Evolutionary conservation across 2,329 filamentous ascomycete genomes (phyloP).

Genomic region (Ascochyta viciae-villosae): DNA sequence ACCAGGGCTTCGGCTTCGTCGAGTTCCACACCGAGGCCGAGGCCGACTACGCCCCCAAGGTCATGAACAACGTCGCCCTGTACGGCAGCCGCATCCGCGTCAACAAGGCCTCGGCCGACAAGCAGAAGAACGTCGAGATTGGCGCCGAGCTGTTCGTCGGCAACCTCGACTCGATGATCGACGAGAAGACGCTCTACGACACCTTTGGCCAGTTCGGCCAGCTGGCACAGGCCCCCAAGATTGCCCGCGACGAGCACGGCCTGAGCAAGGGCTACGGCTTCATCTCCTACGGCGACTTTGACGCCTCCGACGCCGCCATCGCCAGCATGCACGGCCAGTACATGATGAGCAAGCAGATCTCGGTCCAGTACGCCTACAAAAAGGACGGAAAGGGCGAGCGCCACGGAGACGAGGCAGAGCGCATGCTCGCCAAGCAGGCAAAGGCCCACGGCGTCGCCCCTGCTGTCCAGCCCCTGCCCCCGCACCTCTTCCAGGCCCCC

Average conservation of each 20-base stretch:
- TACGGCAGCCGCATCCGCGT: slow-evolving; percentile 95
- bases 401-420: slow-evolving; percentile 92
- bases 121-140: slow-evolving; percentile 90
- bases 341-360: slow-evolving; percentile 94
- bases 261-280: slow-evolving; percentile 96
- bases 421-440: slow-evolving; percentile 88
- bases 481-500: slow-evolving; percentile 68
- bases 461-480: slow-evolving; percentile 76
- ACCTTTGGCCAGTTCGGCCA: slow-evolving; percentile 92
- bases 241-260: slow-evolving; percentile 85
- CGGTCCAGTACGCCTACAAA: slow-evolving; percentile 98
- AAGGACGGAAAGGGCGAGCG: slow-evolving; percentile 98
- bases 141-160: slow-evolving; percentile 97
- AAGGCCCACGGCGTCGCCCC: slow-evolving; percentile 93
- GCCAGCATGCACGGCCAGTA: slow-evolving; percentile 95
- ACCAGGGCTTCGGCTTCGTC: slow-evolving; percentile 98
- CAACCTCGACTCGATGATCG: slow-evolving; percentile 91
- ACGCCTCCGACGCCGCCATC: slow-evolving; percentile 89
- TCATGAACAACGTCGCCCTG: slow-evolving; percentile 94
- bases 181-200: slow-evolving; percentile 95
- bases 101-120: slow-evolving; percentile 93
- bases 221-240: slow-evolving; percentile 82
- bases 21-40: slow-evolving; percentile 96
- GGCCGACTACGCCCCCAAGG: slow-evolving; percentile 93
- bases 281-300: slow-evolving; percentile 90